Base-by-base conservation (phyloP, 2,329 filamentous ascomycete species). In the Pseudocercospora crystallina region DNA sequence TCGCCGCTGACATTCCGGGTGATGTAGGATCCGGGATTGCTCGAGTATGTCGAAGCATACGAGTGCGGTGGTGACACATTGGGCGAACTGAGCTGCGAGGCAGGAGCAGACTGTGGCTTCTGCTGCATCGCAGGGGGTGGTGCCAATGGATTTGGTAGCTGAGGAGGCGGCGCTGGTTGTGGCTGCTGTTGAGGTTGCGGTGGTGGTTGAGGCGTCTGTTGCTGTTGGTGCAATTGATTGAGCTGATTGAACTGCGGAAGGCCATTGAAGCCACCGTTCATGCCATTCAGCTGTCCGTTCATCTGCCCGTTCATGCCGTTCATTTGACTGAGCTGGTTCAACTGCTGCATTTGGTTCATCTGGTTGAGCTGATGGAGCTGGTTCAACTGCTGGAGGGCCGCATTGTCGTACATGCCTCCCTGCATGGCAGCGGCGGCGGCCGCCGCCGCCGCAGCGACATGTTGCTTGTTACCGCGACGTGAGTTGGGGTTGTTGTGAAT, bases 401-500 rank as follows among this genome's bases (percentile, higher is more conserved):
- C 63, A 34, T 68, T 68, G 45, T 74, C 73, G 57, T 82, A 80
- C 56, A 83, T 76, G 17, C 73, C 75, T 36, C 71, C 73, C 41
- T 72, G 70, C 14, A 76, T 73, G 11, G 79, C 77, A 26, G 20
- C 20, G 2, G 77, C 78, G 1, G 78, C 78, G 3, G 78, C 77
- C 8, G 80, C 78, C 11, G 78, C 76, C 10, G 80, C 78, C n/a
- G 80, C 80, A 47, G 81, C 75, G 54, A 80, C 78, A 68, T 84
- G 79, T 54, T 84, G 83, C 78, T 96, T 96, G 79, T 95, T 95
- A 60, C 90, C 91, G 67, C 92, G 80, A 68, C 94, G 82, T 51
- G 91, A 96, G 79, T 97, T 97, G 52, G 94, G 92, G 75, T 97
- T 99, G 83, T 89, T 96, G 82, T 99, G 92, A 76, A 99, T 99